Evolutionary conservation across 2,329 filamentous ascomycete species (phyloP).

Genomic region (Capronia coronata): DNA sequence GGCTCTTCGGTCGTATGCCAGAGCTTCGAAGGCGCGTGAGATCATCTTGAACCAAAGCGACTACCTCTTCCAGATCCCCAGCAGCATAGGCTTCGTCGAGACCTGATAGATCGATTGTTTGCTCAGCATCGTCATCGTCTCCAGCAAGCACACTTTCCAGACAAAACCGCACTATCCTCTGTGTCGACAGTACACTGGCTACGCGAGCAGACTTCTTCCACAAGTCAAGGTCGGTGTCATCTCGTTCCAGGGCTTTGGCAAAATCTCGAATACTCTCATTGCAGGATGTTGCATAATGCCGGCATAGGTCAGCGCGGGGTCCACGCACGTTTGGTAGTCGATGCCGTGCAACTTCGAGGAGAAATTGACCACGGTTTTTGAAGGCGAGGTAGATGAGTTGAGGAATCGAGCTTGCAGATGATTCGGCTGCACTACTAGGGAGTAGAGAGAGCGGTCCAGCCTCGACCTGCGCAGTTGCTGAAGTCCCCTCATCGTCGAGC

Average conservation of each 20-base stretch:
- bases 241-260: slow-evolving; percentile 57
- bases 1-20: slow-evolving; percentile 45
- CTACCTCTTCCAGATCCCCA: slow-evolving; percentile 46
- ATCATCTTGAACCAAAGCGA: slow-evolving; percentile 49
- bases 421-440: slow-evolving; percentile 60
- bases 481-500: slow-evolving; percentile 31
- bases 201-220: slow-evolving; percentile 58
- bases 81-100: slow-evolving; percentile 51
- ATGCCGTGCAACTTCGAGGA: slow-evolving; percentile 66
- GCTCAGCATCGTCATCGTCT: slow-evolving; percentile 52
- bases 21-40: slow-evolving; percentile 50
- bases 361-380: slow-evolving; percentile 91
- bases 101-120: slow-evolving; percentile 51
- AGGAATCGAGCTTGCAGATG: slow-evolving; percentile 70
- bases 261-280: slow-evolving; percentile 48
- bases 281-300: slow-evolving; percentile 33
- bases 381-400: slow-evolving; percentile 89
- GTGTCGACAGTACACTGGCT: slow-evolving; percentile 51
- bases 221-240: slow-evolving; percentile 58
- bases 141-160: slow-evolving; percentile 58
- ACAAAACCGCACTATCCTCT: slow-evolving; percentile 55
- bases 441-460: slow-evolving; percentile 33
- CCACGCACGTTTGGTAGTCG: slow-evolving; percentile 32
- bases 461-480: slow-evolving; percentile 20
- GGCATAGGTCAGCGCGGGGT: slow-evolving; percentile 12